A percentile compares a stretch with the other conserved stretches of the same genome.
Evolutionary conservation across 768 basidiomycete genomes (phyloP).

Genomic region (Mycena alexandri): DNA sequence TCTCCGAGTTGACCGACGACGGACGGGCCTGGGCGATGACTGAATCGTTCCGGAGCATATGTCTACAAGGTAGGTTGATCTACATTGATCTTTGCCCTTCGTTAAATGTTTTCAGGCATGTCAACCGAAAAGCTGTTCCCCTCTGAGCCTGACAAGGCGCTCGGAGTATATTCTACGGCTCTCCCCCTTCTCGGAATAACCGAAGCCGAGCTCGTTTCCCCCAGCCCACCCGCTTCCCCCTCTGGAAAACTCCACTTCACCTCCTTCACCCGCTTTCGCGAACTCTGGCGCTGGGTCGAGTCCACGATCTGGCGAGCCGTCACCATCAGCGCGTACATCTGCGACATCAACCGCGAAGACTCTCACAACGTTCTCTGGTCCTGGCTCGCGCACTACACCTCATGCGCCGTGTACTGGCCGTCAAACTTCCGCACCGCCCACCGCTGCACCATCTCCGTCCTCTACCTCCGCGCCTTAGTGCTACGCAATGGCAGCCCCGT

Average conservation of each 20-base stretch:
- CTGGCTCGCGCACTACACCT: slow-evolving; percentile 71
- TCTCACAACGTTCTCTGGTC: slow-evolving; percentile 64
- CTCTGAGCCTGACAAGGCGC: slow-evolving; percentile 60
- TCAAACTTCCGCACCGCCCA: slow-evolving; percentile 82
- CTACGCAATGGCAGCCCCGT: slow-evolving; percentile 54
- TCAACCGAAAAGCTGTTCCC: slow-evolving; percentile 72
- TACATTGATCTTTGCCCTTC: background rate
- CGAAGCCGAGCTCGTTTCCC: slow-evolving; percentile 58
- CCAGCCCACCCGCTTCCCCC: slow-evolving; percentile 44
- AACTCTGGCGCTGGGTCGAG: slow-evolving; percentile 91
- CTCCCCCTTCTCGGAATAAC: slow-evolving; percentile 66
- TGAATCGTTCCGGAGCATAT: slow-evolving; percentile 81
- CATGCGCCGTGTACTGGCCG: slow-evolving; percentile 80
- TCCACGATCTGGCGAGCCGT: slow-evolving; percentile 86
- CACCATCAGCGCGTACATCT: slow-evolving; percentile 68
- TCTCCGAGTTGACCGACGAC: slow-evolving; percentile 62
- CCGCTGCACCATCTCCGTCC: slow-evolving; percentile 73
- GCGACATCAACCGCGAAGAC: slow-evolving; percentile 53
- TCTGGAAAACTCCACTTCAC: slow-evolving; percentile 58
- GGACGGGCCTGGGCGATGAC: slow-evolving; percentile 79
- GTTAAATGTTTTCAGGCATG: slow-evolving; percentile 69
- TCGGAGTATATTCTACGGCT: slow-evolving; percentile 68
- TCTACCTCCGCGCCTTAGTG: slow-evolving; percentile 82
- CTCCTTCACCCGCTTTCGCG: slow-evolving; percentile 77
- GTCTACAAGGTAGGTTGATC: slow-evolving; percentile 74